phyloP scores from a whole-genome alignment of 148 eudicot genomes.

The Oxyria digyna region DNA sequence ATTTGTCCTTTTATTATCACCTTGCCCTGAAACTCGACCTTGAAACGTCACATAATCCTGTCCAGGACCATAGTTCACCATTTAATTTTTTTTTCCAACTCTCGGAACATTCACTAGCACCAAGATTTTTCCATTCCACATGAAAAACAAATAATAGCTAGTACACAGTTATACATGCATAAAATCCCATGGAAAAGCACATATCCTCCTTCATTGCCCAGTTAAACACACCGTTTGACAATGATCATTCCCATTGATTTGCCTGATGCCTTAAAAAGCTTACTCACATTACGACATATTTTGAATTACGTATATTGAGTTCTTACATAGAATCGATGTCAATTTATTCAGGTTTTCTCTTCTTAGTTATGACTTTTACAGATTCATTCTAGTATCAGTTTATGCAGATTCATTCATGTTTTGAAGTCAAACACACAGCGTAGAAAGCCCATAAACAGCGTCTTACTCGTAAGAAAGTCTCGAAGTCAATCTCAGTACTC shows the following conservation, averaged over 20 bases:
- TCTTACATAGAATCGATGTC: not conserved
- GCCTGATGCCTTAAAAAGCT: not conserved
- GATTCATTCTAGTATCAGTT: not conserved
- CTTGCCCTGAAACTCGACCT: conserved; percentile 47
- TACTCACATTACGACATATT: not conserved
- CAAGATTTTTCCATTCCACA: not conserved
- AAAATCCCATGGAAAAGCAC: not conserved
- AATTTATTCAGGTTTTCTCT: not conserved
- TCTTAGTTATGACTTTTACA: not conserved
- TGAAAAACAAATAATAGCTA: not conserved
- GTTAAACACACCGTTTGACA: not conserved
- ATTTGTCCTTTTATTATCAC: conserved; percentile 38
- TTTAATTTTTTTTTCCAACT: not conserved
- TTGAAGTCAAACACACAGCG: not conserved
- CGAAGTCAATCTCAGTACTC: conserved; percentile 63
- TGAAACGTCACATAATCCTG: conserved; percentile 59
- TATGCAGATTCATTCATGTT: not conserved
- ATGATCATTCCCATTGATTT: not conserved
- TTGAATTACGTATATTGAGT: not conserved
- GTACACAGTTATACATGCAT: not conserved
- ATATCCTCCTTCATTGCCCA: conserved; percentile 2
- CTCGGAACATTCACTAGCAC: not conserved
- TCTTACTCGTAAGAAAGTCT: conserved; percentile 77
- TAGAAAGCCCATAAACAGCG: not conserved
- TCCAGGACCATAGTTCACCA: not conserved